Base-by-base conservation (phyloP, 208 protist species). In the Leptomonas pyrrhocoris region DNA sequence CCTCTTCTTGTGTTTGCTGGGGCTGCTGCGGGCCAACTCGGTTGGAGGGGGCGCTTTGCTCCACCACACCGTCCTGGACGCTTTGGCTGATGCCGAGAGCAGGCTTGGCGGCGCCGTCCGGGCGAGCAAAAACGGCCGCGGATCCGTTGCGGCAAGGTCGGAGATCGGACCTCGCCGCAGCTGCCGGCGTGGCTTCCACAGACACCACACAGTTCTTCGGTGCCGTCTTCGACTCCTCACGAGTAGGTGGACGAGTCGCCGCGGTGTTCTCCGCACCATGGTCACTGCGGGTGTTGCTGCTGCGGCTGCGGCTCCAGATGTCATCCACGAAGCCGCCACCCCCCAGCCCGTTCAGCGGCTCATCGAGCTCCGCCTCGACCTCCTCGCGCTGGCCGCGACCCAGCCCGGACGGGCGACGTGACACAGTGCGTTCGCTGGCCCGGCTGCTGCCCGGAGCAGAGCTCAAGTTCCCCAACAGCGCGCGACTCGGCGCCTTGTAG, bases 401-500 rank as follows among this genome's bases (percentile, higher is more conserved):
- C 45, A 38, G 72, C 12, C 28, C 63, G 23, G 34, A 16, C 23
- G 31, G 27, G 43, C 30, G 45, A 0, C 63, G 34, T 23, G 27
- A 40, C 28, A 27, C 25, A 15, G 23, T 46, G 21, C 55, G 45
- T 2, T 48, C 21, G 13, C 34, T 49, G n/a, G 30, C 6, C 16
- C 54, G 34, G 42, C 38, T 30, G 27, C 42, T 48, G 27, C 42
- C 30, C 23, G 68, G 49, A 1, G 59, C 19, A 23, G 65, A 65
- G 12, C 46, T 49, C 27, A 69, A 31, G 40, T 75, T 60, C 12
- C 45, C 42, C 40, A 74, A 51, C 30, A 85, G 49, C 28, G 38
- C 73, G 19, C 48, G 49, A 65, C 69, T 83, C 31, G 73, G 75
- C 11, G 77, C 57, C 21, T 73, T 56, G 60, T 78, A 85, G 25